Conservation (phyloP, 176 grass and related monocot species). For the Paspalum vaginatum region DNA sequence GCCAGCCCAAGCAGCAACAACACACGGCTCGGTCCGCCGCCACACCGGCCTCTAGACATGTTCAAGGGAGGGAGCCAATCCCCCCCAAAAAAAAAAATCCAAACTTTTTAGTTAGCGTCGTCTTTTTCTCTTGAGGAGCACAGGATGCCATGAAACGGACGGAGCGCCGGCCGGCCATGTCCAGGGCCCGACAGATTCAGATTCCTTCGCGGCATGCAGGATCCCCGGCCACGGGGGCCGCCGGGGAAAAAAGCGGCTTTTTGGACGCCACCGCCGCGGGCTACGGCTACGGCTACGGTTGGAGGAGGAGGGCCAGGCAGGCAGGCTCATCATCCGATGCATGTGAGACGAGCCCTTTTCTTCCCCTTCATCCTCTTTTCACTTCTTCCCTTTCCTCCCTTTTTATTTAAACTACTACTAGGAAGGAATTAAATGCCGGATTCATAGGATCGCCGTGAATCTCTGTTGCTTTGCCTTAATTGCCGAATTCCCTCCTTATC, state of each 20-base stretch:
- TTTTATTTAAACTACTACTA: no score
- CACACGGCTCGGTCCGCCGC: no score
- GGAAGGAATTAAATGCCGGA: not conserved
- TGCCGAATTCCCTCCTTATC: conserved; percentile 10
- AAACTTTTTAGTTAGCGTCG: no score
- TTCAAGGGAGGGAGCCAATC: no score
- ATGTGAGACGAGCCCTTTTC: not conserved
- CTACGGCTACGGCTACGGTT: not conserved
- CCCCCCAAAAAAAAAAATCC: no score
- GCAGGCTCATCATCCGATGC: conserved; percentile 41
- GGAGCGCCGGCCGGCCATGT: not conserved
- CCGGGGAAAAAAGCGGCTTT: not conserved
- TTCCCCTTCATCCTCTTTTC: not conserved
- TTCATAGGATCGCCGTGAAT: conserved; percentile 27
- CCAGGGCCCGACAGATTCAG: not conserved
- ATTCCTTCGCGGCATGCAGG: not conserved
- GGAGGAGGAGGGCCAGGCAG: no score
- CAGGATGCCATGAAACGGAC: not conserved
- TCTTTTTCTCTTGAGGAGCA: not conserved
- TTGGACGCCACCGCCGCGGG: no score
- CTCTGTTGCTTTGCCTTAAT: conserved; percentile 1
- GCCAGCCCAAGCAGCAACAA: no score
- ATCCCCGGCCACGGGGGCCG: not conserved
- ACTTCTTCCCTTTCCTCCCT: not conserved
- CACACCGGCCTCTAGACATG: no score